Evolutionary conservation across 1,284 basidiomycete species (phyloP).

Genomic region (Pseudozyma tsukubaensis): DNA sequence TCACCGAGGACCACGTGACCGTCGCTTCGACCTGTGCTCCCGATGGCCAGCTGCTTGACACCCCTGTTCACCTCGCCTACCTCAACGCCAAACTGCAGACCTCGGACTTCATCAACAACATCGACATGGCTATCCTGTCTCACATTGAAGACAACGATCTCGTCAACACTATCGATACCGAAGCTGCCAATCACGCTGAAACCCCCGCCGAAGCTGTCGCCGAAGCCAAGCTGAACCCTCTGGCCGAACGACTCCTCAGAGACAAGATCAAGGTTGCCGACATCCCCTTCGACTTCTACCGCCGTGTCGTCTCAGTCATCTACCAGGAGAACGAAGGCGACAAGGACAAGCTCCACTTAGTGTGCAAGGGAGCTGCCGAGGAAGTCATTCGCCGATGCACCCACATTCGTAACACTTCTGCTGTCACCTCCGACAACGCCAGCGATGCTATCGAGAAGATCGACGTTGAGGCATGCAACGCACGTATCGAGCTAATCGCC

Average conservation of each 20-base stretch:
- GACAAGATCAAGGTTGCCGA: conserved; percentile 11
- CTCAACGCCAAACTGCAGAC: conserved; percentile 14
- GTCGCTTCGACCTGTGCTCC: conserved; percentile 7
- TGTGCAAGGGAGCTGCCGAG: conserved; percentile 13
- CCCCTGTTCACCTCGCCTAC: conserved; percentile 7
- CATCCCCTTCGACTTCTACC: conserved; percentile 12
- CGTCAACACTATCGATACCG: not conserved
- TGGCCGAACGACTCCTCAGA: not conserved
- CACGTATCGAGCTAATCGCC: conserved; percentile 7
- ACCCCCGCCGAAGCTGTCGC: not conserved
- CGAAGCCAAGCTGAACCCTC: not conserved
- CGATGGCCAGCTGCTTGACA: not conserved
- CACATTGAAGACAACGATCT: not conserved
- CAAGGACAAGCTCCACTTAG: conserved; percentile 7
- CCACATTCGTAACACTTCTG: conserved; percentile 2
- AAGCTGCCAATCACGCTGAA: not conserved
- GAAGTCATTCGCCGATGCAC: conserved; percentile 13
- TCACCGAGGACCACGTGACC: conserved; percentile 12
- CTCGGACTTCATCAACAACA: conserved; percentile 14
- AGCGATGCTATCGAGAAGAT: not conserved
- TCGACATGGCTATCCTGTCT: conserved; percentile 7
- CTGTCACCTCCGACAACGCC: not conserved
- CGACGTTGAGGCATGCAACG: conserved; percentile 5
- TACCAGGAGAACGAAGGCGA: conserved; percentile 6
- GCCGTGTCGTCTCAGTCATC: conserved; percentile 10